phyloP scores from a whole-genome alignment of 805 yeast genomes.

The Candida khao-thaluensis region DNA sequence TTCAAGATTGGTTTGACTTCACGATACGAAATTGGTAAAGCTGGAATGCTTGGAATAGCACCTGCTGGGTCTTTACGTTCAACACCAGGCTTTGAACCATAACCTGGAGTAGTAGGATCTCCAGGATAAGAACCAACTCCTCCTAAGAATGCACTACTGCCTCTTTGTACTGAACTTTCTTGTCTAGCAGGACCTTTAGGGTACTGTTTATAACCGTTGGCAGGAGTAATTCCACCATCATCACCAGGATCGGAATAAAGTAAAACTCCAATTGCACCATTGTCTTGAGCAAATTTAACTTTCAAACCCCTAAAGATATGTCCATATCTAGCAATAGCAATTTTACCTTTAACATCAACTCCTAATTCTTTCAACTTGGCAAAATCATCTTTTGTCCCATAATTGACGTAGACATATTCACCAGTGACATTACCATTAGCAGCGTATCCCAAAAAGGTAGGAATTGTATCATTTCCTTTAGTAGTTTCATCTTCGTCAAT shows the following conservation, averaged over 20 bases:
- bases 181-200: constrained; percentile 70
- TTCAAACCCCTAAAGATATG: constrained; percentile 53
- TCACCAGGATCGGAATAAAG: constrained; percentile 59
- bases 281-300: constrained; percentile 57
- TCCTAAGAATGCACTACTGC: constrained; percentile 56
- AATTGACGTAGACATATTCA: constrained; percentile 57
- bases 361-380: constrained; percentile 34
- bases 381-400: constrained; percentile 60
- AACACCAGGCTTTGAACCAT: constrained; percentile 50
- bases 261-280: constrained; percentile 64
- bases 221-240: constrained; percentile 54
- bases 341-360: constrained; percentile 50
- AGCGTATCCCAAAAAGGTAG: constrained; percentile 63
- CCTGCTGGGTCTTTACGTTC: constrained; percentile 34
- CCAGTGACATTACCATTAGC: constrained; percentile 61
- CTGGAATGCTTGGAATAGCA: constrained; percentile 41
- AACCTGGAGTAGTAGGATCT: constrained; percentile 78
- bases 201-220: constrained; percentile 54
- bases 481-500: constrained; percentile 42
- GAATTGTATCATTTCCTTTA: constrained; percentile 36
- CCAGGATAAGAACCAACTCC: constrained; percentile 58
- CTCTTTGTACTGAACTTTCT: constrained; percentile 59
- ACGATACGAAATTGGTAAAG: constrained; percentile 43
- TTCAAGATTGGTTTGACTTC: constrained; percentile 44
- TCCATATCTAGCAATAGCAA: constrained; percentile 59